These are phyloP conservation scores for Ceriops tagal DNA, from an alignment of 345 rosid species.

Conservation along the genomic window DNA sequence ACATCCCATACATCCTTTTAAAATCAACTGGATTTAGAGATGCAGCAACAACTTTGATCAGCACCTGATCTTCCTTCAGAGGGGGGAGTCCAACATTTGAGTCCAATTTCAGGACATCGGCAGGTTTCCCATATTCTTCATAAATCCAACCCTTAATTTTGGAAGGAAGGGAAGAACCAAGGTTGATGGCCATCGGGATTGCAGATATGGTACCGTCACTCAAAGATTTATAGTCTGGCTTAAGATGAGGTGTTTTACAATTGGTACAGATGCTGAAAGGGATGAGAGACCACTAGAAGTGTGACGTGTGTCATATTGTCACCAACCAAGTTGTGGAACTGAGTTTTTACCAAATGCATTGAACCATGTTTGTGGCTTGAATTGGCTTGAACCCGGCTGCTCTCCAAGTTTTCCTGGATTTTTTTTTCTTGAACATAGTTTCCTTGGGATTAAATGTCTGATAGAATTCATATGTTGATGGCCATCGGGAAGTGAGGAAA, in stretches of 20 bases:
- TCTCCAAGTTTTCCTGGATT: no score
- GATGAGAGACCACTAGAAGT: no score
- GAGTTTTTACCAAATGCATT: neutral
- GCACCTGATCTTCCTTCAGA: conserved; percentile 18
- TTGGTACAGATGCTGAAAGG: neutral
- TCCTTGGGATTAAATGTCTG: no score
- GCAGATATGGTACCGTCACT: neutral
- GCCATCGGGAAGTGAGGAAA: no score
- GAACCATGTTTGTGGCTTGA: no score
- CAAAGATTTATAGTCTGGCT: neutral
- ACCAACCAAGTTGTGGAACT: no score
- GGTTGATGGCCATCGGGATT: neutral
- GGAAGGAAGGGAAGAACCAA: conserved; percentile 6
- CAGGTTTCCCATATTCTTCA: conserved; percentile 9
- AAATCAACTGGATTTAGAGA: conserved; percentile 17
- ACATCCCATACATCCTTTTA: conserved; percentile 6
- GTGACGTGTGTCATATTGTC: no score
- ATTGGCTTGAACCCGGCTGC: no score
- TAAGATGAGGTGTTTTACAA: neutral
- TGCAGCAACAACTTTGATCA: conserved; percentile 17
- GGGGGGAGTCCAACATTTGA: conserved; percentile 8
- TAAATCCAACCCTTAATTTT: conserved; percentile 16
- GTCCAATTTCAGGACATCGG: conserved; percentile 2
- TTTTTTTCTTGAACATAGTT: no score
- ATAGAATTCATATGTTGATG: no score